Evolutionary conservation across 2,329 filamentous ascomycete species (phyloP).

Genomic region (Orbilia oligospora): DNA sequence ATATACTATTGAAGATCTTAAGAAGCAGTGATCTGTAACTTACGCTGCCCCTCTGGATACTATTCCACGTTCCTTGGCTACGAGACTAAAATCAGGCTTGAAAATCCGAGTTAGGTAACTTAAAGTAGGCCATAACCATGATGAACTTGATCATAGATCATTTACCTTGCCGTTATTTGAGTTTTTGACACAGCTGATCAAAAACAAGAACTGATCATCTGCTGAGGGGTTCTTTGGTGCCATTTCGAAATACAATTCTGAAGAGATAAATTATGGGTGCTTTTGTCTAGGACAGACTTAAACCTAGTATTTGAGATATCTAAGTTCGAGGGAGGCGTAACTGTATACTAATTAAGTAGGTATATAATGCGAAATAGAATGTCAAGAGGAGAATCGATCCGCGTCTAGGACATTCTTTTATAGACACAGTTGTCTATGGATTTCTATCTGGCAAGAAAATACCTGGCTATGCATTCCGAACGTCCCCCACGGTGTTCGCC

Average conservation of each 20-base stretch:
- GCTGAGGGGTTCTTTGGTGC: conserved; percentile 15
- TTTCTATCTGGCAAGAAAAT: background rate
- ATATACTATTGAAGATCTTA: background rate
- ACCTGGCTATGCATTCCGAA: background rate
- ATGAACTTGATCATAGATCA: background rate
- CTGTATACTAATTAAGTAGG: background rate
- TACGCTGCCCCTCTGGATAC: conserved; percentile 45
- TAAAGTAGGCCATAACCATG: too few species aligned
- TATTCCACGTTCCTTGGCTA: conserved; percentile 52
- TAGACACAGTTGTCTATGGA: background rate
- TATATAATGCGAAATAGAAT: background rate
- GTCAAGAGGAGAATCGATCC: background rate
- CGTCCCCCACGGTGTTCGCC: background rate
- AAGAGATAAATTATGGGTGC: background rate
- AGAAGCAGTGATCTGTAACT: background rate
- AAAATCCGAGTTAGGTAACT: background rate
- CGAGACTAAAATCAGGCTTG: conserved; percentile 50
- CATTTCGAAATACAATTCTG: conserved; percentile 25
- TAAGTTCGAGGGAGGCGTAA: background rate
- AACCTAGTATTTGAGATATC: background rate
- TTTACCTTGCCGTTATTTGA: conserved; percentile 44
- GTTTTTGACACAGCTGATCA: conserved; percentile 47
- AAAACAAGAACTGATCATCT: conserved; percentile 48
- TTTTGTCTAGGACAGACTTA: background rate
- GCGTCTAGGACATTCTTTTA: background rate